These are phyloP conservation scores for Mycena vulgaris DNA, from an alignment of 768 basidiomycete genomes.

Conservation along the genomic window DNA sequence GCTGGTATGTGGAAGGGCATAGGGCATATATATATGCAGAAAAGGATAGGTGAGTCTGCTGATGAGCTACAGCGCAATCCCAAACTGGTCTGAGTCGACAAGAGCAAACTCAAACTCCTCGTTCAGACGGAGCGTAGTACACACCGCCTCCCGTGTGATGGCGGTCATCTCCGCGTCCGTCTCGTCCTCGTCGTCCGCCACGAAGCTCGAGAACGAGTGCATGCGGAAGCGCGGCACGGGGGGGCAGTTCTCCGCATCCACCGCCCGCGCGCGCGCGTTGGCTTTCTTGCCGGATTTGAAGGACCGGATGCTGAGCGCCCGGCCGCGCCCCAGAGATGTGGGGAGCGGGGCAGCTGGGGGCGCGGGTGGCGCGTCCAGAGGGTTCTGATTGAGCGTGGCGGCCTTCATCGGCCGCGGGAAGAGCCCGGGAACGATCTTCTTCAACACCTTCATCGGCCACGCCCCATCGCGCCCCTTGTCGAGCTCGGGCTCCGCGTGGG, in stretches of 20 bases:
- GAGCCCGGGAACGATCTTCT: constrained; percentile 14
- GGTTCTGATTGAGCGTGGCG: no score
- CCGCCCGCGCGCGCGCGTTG: not conserved
- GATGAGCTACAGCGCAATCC: not conserved
- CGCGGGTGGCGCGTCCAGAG: not conserved
- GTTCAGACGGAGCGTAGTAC: not conserved
- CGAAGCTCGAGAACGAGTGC: constrained; percentile 23
- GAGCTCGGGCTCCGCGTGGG: not conserved
- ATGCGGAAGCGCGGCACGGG: not conserved
- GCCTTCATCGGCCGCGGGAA: constrained; percentile 13
- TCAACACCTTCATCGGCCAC: not conserved
- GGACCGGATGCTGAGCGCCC: constrained; percentile 20
- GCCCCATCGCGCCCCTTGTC: not conserved
- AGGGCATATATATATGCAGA: no score
- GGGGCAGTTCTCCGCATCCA: constrained; percentile 1
- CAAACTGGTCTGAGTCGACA: not conserved
- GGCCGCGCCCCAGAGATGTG: constrained; percentile 4
- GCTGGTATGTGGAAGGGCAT: no score
- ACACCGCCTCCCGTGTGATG: not conserved
- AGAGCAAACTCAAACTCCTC: not conserved
- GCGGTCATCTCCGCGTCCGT: constrained; percentile 10
- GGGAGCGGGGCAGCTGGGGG: not conserved
- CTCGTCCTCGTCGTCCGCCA: constrained; percentile 23
- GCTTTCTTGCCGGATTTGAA: constrained; percentile 13
- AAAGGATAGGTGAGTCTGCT: no score